These are phyloP conservation scores for Coniella lustricola DNA, from an alignment of 2,329 filamentous ascomycete species.

Conservation along the genomic window DNA sequence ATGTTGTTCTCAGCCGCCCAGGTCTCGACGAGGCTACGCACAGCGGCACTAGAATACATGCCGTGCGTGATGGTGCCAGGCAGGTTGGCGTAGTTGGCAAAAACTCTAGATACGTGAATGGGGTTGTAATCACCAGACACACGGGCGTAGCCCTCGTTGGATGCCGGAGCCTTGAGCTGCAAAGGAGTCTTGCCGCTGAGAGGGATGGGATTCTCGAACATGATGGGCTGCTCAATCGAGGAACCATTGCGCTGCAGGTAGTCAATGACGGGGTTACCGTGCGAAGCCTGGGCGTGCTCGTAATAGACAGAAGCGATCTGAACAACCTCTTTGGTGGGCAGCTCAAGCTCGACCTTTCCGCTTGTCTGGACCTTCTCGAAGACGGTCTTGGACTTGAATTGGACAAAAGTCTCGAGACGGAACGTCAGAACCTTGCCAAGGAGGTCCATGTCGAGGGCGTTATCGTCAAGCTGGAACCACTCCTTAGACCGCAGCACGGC, in stretches of 20 bases:
- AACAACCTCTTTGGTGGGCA: constrained; percentile 94
- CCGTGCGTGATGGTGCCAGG: constrained; percentile 97
- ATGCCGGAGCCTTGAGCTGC: constrained; percentile 81
- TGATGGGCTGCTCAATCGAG: constrained; percentile 89
- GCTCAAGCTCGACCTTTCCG: constrained; percentile 86
- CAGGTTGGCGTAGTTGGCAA: constrained; percentile 90
- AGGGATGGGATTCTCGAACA: constrained; percentile 96
- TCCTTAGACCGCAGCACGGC: constrained; percentile 93
- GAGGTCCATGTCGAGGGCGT: constrained; percentile 68
- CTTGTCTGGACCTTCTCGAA: constrained; percentile 89
- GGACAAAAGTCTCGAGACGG: constrained; percentile 84
- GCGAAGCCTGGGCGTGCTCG: constrained; percentile 71
- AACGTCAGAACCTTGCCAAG: constrained; percentile 92
- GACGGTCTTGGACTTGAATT: constrained; percentile 90
- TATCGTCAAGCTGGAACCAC: constrained; percentile 82
- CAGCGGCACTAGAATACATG: constrained; percentile 98
- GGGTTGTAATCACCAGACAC: constrained; percentile 99
- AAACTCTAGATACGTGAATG: constrained; percentile 95
- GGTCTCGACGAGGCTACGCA: constrained; percentile 91
- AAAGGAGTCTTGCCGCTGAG: constrained; percentile 87
- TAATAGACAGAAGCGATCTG: constrained; percentile 98
- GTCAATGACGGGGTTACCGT: constrained; percentile 94
- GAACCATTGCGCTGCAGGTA: constrained; percentile 89
- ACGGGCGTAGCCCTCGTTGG: constrained; percentile 95
- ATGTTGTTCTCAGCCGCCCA: constrained; percentile 99